A percentile compares a stretch with the other conserved stretches of the same genome.
Conservation (phyloP, 352 stramenopile genomes). For the Blastocystis sp. region DNA sequence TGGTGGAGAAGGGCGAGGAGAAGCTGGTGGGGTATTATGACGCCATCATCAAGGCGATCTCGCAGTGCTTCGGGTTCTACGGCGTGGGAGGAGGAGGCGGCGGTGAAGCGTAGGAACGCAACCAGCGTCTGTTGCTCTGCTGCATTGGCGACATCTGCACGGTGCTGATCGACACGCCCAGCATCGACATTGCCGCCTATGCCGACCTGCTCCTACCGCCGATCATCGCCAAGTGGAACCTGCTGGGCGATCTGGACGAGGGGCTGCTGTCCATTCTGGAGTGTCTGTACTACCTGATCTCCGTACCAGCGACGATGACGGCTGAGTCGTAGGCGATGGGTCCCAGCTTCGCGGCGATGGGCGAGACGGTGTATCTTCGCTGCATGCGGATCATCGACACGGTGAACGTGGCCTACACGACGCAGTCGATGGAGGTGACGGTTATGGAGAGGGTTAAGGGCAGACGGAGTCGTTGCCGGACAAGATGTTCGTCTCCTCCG, state of each 20-base stretch:
- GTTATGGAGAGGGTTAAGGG: neutral
- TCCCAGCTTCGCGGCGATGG: constrained; percentile 10
- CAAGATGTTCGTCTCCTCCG: constrained; percentile 50
- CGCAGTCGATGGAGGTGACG: constrained; percentile 8
- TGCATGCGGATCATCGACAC: constrained; percentile 39
- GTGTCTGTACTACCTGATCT: constrained; percentile 57
- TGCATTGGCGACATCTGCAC: constrained; percentile 32
- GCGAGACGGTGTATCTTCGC: neutral
- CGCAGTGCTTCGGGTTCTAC: constrained; percentile 57
- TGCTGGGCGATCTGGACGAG: constrained; percentile 51
- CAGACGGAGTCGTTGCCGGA: constrained; percentile 36
- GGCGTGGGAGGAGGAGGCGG: neutral
- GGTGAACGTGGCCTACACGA: constrained; percentile 37
- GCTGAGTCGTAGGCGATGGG: constrained; percentile 25
- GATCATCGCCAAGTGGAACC: constrained; percentile 58
- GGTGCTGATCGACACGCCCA: constrained; percentile 14
- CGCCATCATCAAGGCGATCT: constrained; percentile 34
- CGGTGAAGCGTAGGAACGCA: constrained; percentile 7
- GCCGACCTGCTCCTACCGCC: constrained; percentile 27
- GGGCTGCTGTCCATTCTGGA: constrained; percentile 54
- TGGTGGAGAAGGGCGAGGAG: constrained; percentile 28
- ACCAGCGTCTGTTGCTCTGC: constrained; percentile 23
- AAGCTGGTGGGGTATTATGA: constrained; percentile 27
- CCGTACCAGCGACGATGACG: neutral
- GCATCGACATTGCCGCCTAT: constrained; percentile 33